Base-by-base conservation (phyloP, 495 filamentous ascomycete genomes). In the Hypoxylon subgilvum region DNA sequence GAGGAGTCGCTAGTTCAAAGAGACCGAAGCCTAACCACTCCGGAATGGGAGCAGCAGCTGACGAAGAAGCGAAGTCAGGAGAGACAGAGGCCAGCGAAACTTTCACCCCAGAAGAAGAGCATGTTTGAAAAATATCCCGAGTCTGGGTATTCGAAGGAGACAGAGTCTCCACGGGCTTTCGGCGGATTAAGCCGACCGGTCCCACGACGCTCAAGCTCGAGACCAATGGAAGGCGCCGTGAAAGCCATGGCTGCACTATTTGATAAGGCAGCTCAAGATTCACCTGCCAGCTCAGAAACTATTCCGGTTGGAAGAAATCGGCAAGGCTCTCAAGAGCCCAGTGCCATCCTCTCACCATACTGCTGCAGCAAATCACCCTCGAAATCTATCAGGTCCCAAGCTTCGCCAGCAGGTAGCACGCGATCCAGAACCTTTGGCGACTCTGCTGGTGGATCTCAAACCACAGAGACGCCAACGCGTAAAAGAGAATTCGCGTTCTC, bases 211-310 rank as follows among this genome's bases (percentile, higher is more conserved):
- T 62, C 65, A 1, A 39, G 40, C 18, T 61, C 59, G 16, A 65
- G 39, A 44, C 60, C 63, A 9, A 28, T 49, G 1, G 63, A 64
- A 2, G 73, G 67, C n/a, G 64, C 67, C 8, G 76, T 78, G 18
- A 77, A 70, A 50, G 75, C 74, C 2, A 76, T 79, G 64, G 66
- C 77, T 13, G 76, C 74, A 18, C 60, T 72, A 42, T 79, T 79
- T 59, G 73, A 79, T 30, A 66, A 58, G 41, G 68, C 63, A 8
- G 48, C 35, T 7, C 54, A 30, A 21, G 51, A 65, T 27, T 62
- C 65, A 0, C 38, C 40, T n/a, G 22, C 36, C 35, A 36, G 42
- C 6, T 22, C 53, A 4, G 4, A 16, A 9, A n/a, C 17, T 4
- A 4, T 47, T 19, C 41, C 45, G 30, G 31, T 45, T 1, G 21